Conservation (phyloP, 2,329 filamentous ascomycete species). For the Alternaria infectoria region DNA sequence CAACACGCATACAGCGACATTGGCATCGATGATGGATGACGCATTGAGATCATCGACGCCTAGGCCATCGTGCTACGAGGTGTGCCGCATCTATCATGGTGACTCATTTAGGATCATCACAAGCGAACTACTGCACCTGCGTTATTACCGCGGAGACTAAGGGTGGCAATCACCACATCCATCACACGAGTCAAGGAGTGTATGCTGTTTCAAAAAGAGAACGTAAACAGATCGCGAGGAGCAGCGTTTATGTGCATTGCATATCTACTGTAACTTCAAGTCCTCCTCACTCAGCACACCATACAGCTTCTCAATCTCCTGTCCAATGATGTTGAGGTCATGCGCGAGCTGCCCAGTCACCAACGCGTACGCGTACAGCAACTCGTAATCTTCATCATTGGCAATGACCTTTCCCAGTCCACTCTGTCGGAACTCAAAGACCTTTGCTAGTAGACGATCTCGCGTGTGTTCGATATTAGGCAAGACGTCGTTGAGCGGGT, state of each 20-base stretch:
- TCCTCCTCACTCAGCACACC: constrained; percentile 67
- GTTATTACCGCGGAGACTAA: not conserved
- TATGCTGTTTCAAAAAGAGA: not conserved
- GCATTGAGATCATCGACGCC: not conserved
- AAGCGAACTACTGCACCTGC: not conserved
- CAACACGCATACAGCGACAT: not conserved
- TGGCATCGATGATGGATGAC: not conserved
- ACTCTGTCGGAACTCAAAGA: constrained; percentile 83
- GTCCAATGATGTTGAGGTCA: constrained; percentile 61
- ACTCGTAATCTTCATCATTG: constrained; percentile 82
- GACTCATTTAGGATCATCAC: not conserved
- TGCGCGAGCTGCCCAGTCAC: constrained; percentile 66
- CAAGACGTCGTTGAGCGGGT: constrained; percentile 86
- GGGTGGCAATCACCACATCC: not conserved
- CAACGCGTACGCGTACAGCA: constrained; percentile 86
- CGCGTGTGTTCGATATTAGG: constrained; percentile 81
- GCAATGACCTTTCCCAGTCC: constrained; percentile 58
- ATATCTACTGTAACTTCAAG: constrained; percentile 56
- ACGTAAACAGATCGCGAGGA: not conserved
- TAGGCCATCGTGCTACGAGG: not conserved
- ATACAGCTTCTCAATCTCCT: constrained; percentile 65
- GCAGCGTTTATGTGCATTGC: not conserved
- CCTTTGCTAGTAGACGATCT: constrained; percentile 82
- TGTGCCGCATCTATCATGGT: not conserved
- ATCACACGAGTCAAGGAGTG: not conserved